Percentiles rank a stretch among this genome's conserved stretches.
phyloP scores from a whole-genome alignment of 1,284 basidiomycete species.

The Ganoderma leucocontextum region DNA sequence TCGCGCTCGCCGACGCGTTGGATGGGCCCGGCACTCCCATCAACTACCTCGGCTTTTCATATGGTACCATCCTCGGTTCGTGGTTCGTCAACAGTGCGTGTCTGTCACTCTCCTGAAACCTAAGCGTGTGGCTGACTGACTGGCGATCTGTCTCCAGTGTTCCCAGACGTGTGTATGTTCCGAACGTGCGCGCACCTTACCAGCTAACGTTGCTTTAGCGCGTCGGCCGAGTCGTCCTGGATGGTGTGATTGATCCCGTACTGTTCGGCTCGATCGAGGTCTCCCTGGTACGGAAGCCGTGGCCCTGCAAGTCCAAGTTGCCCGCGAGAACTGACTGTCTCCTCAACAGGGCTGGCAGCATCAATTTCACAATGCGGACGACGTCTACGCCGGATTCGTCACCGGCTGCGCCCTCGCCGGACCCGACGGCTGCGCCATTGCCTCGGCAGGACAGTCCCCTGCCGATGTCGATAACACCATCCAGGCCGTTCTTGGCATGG shows the following conservation, averaged over 20 bases:
- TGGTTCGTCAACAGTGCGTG: slow-evolving; percentile 31
- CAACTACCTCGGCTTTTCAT: slow-evolving; percentile 26
- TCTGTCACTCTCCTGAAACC: neutral
- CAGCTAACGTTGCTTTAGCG: slow-evolving; percentile 16
- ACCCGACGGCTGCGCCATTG: slow-evolving; percentile 13
- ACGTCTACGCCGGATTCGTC: slow-evolving; percentile 21
- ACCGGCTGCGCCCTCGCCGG: slow-evolving; percentile 30
- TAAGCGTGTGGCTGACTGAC: neutral
- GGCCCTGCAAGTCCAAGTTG: neutral
- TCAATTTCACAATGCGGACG: slow-evolving; percentile 13
- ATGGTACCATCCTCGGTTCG: slow-evolving; percentile 26
- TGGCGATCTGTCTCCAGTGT: slow-evolving; percentile 15
- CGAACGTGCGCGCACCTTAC: neutral
- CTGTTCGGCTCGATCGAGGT: slow-evolving; percentile 7
- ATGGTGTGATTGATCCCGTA: slow-evolving; percentile 21
- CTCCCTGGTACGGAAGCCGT: neutral
- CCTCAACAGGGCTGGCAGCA: slow-evolving; percentile 9
- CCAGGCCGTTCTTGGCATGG: neutral
- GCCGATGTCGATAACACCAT: neutral
- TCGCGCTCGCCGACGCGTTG: slow-evolving; percentile 27
- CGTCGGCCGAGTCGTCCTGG: slow-evolving; percentile 26
- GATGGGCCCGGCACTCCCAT: slow-evolving; percentile 25
- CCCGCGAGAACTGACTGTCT: neutral
- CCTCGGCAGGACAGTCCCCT: slow-evolving; percentile 2
- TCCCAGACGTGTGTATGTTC: slow-evolving; percentile 22